Base-by-base conservation (phyloP, 345 rosid species). In the Fremontodendron californicum region DNA sequence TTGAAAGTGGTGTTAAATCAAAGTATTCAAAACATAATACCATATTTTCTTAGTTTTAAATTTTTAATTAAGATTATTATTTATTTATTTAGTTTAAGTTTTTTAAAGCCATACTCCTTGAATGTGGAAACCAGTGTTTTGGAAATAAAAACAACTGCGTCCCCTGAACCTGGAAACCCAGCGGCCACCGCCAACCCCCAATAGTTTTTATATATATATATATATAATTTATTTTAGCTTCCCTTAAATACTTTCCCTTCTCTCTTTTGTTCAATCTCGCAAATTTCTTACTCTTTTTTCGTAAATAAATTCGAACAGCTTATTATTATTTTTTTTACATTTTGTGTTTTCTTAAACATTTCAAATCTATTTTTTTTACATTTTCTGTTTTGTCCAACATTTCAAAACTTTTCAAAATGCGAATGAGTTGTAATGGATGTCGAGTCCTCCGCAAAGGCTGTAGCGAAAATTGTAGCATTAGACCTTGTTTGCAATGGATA, bases 401-500 rank as follows among this genome's bases (percentile, higher is more conserved):
- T 12, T n/a, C n/a, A n/a, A n/a, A n/a, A n/a, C n/a, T n/a, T n/a
- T 25, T 29, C 58, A 84, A 78, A 86, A 91, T 89, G 96, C 89
- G 96, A 27, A 91, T 96, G 97, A 96, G 99, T 67, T 96, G 99
- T 77, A 96, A 96, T 84, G 99, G 99, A 12, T 96, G 99, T 65
- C 84, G 99, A 13, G 98, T 96, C 71, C 96, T 96, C 4, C 90
- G 99, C 54, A 96, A 96, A 77, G 99, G 98, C n/a, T 96, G 99
- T 78, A 88, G 94, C 62, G 98, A 96, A 16, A 87, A 86, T 74
- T 96, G 99, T 78, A 89, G 89, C 80, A 96, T 96, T 72, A 84
- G 97, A 31, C 98, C 99, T n/a, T 92, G 99, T 75, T 83, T 96
- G 18, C 94, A 93, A 68, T 96, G 99, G 98, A 96, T 96, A 93